Conservation (phyloP, 306 rosid species). For the Dicorynia guianensis region DNA sequence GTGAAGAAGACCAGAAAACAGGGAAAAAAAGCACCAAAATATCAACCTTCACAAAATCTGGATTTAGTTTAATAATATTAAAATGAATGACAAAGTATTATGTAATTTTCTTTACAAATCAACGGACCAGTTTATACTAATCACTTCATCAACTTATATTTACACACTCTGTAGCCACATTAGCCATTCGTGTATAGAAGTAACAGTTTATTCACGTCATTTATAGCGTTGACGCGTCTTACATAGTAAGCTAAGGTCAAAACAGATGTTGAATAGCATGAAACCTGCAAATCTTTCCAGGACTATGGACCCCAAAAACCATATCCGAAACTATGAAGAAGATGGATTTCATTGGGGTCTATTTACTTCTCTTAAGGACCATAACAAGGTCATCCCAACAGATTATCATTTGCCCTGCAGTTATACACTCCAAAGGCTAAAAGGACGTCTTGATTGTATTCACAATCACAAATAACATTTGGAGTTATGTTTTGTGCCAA, state of each 20-base stretch:
- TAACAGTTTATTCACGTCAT: not conserved
- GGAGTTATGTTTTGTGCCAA: too few relatives aligned
- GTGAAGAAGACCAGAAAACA: constrained; percentile 9
- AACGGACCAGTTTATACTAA: not conserved
- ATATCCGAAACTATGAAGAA: too few relatives aligned
- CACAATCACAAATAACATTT: too few relatives aligned
- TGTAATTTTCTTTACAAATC: not conserved
- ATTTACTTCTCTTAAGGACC: constrained; percentile 27
- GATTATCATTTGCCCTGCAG: constrained; percentile 12
- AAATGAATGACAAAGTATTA: not conserved
- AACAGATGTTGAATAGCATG: too few relatives aligned
- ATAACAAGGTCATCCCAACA: constrained; percentile 14
- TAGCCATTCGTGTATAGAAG: not conserved
- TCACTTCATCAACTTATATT: not conserved
- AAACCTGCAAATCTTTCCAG: too few relatives aligned
- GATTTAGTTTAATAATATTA: not conserved
- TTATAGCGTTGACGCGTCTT: constrained; percentile 16
- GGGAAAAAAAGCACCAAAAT: constrained; percentile 13
- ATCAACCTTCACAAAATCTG: constrained; percentile 5
- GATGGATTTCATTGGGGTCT: not conserved
- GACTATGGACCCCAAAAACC: too few relatives aligned
- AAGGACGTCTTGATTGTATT: too few relatives aligned
- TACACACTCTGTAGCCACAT: not conserved
- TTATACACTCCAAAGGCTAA: not conserved
- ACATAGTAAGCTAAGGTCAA: constrained; percentile 6